Percentiles rank a stretch among this genome's conserved stretches.
These are phyloP conservation scores for Cryptosporidium andersoni DNA, from an alignment of 169 alveolate genomes.

Conservation along the genomic window DNA sequence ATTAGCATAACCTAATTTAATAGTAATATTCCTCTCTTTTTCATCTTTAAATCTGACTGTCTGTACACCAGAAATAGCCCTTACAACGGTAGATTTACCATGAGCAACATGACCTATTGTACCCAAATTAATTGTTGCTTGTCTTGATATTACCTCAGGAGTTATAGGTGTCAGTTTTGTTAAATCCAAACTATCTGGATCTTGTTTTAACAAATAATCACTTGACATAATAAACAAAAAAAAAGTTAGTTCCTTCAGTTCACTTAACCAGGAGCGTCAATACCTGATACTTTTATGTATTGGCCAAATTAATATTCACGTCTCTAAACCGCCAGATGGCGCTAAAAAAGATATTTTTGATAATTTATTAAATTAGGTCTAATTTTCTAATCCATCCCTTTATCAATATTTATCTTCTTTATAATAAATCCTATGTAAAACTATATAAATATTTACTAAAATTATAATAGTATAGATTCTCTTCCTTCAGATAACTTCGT, in stretches of 20 bases:
- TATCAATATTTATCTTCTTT: no score
- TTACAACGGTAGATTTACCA: constrained; percentile 99
- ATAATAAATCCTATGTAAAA: no score
- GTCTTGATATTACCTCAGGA: constrained; percentile 98
- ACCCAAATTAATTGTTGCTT: constrained; percentile 97
- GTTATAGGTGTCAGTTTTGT: constrained; percentile 94
- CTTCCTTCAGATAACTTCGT: no score
- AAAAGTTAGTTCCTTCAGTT: background rate
- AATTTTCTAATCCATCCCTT: no score
- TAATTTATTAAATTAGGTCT: no score
- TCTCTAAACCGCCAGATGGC: no score
- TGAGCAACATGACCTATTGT: constrained; percentile 99
- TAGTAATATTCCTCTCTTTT: constrained; percentile 96
- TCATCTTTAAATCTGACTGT: constrained; percentile 95
- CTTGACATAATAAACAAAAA: constrained; percentile 32
- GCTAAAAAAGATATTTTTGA: no score
- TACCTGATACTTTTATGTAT: no score
- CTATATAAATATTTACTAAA: no score
- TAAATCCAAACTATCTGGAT: constrained; percentile 84
- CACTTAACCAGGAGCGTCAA: background rate
- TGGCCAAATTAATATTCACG: no score
- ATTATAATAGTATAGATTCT: no score
- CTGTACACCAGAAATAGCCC: constrained; percentile 96
- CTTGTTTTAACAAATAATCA: constrained; percentile 77
- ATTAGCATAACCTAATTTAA: constrained; percentile 96